A percentile compares a stretch with the other conserved stretches of the same genome.
These are phyloP conservation scores for Sicyos edulis DNA, from an alignment of 306 rosid genomes.

Conservation along the genomic window DNA sequence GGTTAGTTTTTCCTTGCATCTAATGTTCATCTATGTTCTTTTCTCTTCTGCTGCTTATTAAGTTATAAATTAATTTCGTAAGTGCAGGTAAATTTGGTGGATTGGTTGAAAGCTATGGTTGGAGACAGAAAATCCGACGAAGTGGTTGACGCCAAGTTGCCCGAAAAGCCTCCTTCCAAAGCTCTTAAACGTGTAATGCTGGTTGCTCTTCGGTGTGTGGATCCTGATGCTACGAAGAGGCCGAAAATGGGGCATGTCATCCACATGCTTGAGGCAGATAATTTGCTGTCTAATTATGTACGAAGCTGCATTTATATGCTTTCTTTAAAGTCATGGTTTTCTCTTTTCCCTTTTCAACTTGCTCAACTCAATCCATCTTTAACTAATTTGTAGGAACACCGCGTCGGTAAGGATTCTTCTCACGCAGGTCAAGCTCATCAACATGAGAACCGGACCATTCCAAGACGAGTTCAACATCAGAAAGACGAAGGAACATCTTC, in stretches of 20 bases:
- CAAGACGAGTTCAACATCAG: constrained; percentile 36
- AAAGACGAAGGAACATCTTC: constrained; percentile 43
- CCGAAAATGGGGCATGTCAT: constrained; percentile 96
- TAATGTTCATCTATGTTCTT: not conserved
- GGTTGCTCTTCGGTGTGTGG: constrained; percentile 93
- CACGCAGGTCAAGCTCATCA: constrained; percentile 36
- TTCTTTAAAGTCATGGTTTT: not conserved
- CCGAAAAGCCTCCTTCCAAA: constrained; percentile 78
- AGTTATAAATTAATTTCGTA: constrained; percentile 4
- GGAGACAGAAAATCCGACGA: constrained; percentile 78
- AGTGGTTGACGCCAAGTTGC: constrained; percentile 80
- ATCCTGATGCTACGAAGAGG: constrained; percentile 88
- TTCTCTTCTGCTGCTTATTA: constrained; percentile 18
- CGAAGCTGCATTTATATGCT: constrained; percentile 20
- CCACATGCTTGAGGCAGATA: constrained; percentile 98
- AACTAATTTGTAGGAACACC: constrained; percentile 47
- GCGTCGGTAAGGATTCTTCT: constrained; percentile 42
- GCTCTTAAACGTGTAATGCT: constrained; percentile 77
- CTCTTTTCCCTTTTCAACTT: constrained; percentile 17
- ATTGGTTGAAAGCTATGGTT: constrained; percentile 88
- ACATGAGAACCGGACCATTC: constrained; percentile 33
- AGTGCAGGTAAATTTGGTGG: constrained; percentile 76
- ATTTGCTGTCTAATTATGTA: constrained; percentile 66
- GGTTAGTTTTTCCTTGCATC: constrained; percentile 45
- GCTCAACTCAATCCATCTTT: constrained; percentile 11